Evolutionary conservation across 768 basidiomycete species (phyloP).

Genomic region (Suillus sp.): DNA sequence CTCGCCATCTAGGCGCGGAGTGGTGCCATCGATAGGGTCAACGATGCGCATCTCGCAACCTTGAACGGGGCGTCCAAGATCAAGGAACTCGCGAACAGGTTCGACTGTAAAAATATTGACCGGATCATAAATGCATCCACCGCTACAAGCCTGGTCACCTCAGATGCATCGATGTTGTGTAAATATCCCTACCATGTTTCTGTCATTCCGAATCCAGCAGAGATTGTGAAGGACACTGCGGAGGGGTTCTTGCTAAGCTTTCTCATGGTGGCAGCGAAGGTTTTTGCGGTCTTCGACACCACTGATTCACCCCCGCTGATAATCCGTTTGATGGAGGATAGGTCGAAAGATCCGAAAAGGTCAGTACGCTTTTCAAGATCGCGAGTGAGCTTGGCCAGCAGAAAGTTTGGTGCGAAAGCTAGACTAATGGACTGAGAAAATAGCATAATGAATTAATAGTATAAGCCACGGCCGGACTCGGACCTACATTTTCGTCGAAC

Average conservation of each 20-base stretch:
- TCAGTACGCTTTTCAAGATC: slow-evolving; percentile 32
- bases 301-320: slow-evolving; percentile 48
- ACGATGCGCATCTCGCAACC: slow-evolving; percentile 42
- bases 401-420: slow-evolving; percentile 45
- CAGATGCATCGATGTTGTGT: not conserved
- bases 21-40: slow-evolving; percentile 30
- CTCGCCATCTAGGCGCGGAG: slow-evolving; percentile 30
- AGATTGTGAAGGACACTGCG: slow-evolving; percentile 18
- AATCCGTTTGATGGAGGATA: slow-evolving; percentile 36
- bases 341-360: slow-evolving; percentile 33
- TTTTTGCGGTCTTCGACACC: slow-evolving; percentile 40
- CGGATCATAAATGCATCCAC: slow-evolving; percentile 44
- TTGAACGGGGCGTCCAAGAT: slow-evolving; percentile 33
- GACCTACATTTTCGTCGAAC: slow-evolving; percentile 41
- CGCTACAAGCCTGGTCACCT: slow-evolving; percentile 18
- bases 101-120: slow-evolving; percentile 23
- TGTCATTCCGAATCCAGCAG: slow-evolving; percentile 44
- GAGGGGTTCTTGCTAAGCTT: slow-evolving; percentile 27
- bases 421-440: slow-evolving; percentile 31
- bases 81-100: slow-evolving; percentile 38
- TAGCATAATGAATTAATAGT: not conserved
- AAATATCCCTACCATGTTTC: slow-evolving; percentile 39
- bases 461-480: slow-evolving; percentile 22
- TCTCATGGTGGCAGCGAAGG: slow-evolving; percentile 36
- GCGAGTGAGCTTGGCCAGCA: slow-evolving; percentile 40